Evolutionary conservation across 129 eudicot genomes (phyloP).

Genomic region (Apium graveolens): DNA sequence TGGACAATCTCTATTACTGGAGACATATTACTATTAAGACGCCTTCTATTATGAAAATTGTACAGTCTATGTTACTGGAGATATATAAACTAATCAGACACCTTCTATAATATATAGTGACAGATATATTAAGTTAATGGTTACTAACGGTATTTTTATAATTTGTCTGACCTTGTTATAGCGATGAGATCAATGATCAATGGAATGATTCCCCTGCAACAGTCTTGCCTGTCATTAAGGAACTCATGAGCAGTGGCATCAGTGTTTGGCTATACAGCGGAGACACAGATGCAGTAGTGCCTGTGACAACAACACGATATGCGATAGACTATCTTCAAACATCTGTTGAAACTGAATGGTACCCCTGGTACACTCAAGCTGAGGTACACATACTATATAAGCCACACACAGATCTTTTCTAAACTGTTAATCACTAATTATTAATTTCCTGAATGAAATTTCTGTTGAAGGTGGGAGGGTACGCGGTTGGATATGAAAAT

Average conservation of each 20-base stretch:
- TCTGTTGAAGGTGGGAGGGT: conserved; percentile 42
- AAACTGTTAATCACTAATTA: too few relatives aligned
- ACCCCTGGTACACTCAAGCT: conserved; percentile 11
- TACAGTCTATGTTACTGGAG: too few relatives aligned
- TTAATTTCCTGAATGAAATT: neutral
- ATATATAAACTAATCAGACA: neutral
- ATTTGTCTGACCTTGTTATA: conserved; percentile 5
- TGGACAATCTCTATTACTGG: neutral
- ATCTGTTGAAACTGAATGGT: neutral
- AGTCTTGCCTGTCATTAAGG: conserved; percentile 45
- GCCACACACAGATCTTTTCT: neutral
- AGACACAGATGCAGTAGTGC: conserved; percentile 1
- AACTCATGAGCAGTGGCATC: conserved; percentile 49
- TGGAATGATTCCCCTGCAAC: conserved; percentile 44
- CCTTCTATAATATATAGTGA: too few relatives aligned
- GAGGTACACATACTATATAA: neutral
- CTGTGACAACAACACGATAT: conserved; percentile 5
- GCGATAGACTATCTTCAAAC: conserved; percentile 1
- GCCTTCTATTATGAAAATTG: too few relatives aligned
- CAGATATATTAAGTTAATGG: neutral
- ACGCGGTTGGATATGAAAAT: conserved; percentile 38
- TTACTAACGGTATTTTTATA: conserved; percentile 1
- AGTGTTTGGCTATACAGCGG: conserved; percentile 45
- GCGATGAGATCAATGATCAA: neutral
- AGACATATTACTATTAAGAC: too few relatives aligned